Conservation (phyloP, 1,284 basidiomycete genomes). For the Tylopilus orsonianus region DNA sequence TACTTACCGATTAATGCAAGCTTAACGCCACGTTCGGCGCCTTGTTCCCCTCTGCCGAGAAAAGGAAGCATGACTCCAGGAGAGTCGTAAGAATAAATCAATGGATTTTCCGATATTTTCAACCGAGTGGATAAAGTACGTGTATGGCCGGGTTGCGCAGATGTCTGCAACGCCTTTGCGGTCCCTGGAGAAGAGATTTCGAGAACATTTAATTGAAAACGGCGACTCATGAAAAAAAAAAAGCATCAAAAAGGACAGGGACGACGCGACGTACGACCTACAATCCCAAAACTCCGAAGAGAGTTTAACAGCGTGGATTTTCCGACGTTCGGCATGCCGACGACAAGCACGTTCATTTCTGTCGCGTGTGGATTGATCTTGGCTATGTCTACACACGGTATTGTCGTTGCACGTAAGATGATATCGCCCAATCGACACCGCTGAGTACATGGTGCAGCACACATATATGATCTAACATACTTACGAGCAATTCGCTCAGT, state of each 20-base stretch:
- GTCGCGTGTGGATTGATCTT: constrained; percentile 63
- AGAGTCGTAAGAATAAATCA: constrained; percentile 93
- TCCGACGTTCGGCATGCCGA: constrained; percentile 99
- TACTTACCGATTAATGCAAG: constrained; percentile 85
- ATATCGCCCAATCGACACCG: background rate
- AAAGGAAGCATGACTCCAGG: constrained; percentile 98
- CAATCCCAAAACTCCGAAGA: constrained; percentile 85
- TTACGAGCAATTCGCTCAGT: constrained; percentile 65
- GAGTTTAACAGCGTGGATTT: constrained; percentile 95
- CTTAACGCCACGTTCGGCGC: constrained; percentile 90
- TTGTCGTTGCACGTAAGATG: constrained; percentile 3
- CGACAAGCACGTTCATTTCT: constrained; percentile 84
- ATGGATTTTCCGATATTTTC: constrained; percentile 75
- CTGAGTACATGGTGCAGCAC: constrained; percentile 3
- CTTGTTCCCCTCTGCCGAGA: constrained; percentile 81
- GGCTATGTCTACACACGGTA: constrained; percentile 56
- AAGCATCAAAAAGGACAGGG: background rate
- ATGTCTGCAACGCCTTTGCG: constrained; percentile 87
- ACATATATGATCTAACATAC: constrained; percentile 47
- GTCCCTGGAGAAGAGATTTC: constrained; percentile 41
- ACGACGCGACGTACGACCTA: constrained; percentile 63
- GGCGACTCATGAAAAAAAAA: background rate
- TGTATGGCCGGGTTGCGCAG: constrained; percentile 87
- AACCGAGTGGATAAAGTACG: constrained; percentile 81
- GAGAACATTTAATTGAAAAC: background rate